Evolutionary conservation across 2,329 filamentous ascomycete genomes (phyloP).

Genomic region (Aspergillus vadensis): DNA sequence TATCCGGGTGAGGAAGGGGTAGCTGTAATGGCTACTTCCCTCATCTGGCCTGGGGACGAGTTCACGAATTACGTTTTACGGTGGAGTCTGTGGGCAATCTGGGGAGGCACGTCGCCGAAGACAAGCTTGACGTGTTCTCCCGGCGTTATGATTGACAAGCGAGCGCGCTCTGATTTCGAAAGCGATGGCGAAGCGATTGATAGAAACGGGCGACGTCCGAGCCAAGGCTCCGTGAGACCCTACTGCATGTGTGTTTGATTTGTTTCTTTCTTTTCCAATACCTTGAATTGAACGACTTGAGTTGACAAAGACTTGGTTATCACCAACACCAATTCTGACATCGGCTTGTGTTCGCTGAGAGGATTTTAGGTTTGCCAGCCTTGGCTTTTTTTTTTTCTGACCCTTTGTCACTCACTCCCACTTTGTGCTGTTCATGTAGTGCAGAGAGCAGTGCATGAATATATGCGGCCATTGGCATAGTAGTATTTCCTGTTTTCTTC

Average conservation of each 20-base stretch:
- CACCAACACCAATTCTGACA: background rate
- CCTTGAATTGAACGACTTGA: constrained; percentile 1
- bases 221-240: constrained; percentile 8
- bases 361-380: background rate
- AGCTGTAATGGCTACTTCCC: background rate
- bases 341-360: background rate
- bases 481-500: background rate
- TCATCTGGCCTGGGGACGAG: background rate
- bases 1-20: background rate
- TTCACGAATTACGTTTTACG: constrained; percentile 5
- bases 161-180: constrained; percentile 11
- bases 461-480: background rate
- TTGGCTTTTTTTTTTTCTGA: background rate
- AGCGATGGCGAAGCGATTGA: constrained; percentile 9
- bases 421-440: background rate
- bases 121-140: background rate
- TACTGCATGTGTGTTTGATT: background rate
- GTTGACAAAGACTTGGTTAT: background rate
- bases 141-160: constrained; percentile 12
- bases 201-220: constrained; percentile 4
- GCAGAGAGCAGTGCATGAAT: background rate
- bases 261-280: background rate
- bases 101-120: background rate
- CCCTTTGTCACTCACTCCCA: constrained; percentile 2
- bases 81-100: background rate